A percentile compares a stretch with the other conserved stretches of the same genome.
phyloP scores from a whole-genome alignment of 306 rosid species.

The Dicorynia guianensis region DNA sequence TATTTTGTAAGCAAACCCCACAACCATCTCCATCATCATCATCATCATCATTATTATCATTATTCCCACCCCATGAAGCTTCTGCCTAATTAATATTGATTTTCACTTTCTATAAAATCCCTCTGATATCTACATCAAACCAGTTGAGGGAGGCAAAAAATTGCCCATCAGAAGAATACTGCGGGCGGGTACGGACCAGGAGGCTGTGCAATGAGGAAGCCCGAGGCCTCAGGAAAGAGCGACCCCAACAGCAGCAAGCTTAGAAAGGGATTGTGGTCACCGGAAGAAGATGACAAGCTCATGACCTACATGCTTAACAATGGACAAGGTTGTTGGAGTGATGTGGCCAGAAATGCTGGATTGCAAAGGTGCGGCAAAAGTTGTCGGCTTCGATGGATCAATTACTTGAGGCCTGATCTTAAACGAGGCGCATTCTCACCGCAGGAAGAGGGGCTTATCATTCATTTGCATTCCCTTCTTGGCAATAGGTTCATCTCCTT shows the following conservation, averaged over 20 bases:
- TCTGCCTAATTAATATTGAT: slow-evolving; percentile 27
- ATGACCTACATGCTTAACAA: slow-evolving; percentile 75
- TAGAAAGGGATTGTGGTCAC: slow-evolving; percentile 83
- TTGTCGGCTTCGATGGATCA: slow-evolving; percentile 86
- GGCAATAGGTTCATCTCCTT: slow-evolving; percentile 66
- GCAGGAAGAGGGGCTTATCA: slow-evolving; percentile 74
- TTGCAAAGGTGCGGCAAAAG: slow-evolving; percentile 81
- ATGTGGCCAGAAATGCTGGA: slow-evolving; percentile 82
- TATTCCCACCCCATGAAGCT: slow-evolving; percentile 72
- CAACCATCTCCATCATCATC: slow-evolving; percentile 63
- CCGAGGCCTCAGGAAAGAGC: slow-evolving; percentile 46
- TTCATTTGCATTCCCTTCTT: slow-evolving; percentile 79
- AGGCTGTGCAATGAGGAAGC: slow-evolving; percentile 67
- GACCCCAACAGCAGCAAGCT: slow-evolving; percentile 51
- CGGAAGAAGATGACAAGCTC: slow-evolving; percentile 83
- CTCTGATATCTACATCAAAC: slow-evolving; percentile 55
- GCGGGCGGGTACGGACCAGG: not conserved
- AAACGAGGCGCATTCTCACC: slow-evolving; percentile 80
- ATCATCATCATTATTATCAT: slow-evolving; percentile 56
- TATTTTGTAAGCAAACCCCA: slow-evolving; percentile 89
- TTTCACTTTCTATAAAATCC: slow-evolving; percentile 59
- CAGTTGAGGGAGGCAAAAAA: slow-evolving; percentile 50
- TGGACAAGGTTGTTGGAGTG: slow-evolving; percentile 91
- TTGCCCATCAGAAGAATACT: not conserved
- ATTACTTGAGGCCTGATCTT: slow-evolving; percentile 80